These are phyloP conservation scores for Marchantia paleacea DNA, from an alignment of 225 moss, liverwort and hornwort species.

Conservation along the genomic window DNA sequence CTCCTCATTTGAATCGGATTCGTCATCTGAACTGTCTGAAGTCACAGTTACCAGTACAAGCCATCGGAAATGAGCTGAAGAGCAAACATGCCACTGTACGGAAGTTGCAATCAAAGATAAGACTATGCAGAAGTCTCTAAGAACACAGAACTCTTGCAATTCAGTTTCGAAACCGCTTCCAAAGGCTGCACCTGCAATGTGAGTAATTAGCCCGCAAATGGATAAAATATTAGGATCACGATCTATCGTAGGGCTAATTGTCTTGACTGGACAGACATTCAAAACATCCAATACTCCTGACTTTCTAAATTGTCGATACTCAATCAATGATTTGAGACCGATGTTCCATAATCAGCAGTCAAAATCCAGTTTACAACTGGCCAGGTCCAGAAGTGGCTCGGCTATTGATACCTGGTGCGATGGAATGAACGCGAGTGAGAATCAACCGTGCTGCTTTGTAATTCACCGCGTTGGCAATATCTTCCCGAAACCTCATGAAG, in stretches of 20 bases:
- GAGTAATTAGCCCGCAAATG: neutral
- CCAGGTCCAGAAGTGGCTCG: neutral
- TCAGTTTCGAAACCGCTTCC: too few relatives aligned
- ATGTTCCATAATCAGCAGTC: neutral
- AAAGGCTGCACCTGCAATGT: neutral
- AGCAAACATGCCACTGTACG: too few relatives aligned
- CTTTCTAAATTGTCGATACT: too few relatives aligned
- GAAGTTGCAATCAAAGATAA: too few relatives aligned
- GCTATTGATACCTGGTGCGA: neutral
- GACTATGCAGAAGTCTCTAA: too few relatives aligned
- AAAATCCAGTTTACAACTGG: neutral
- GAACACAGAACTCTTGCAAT: too few relatives aligned
- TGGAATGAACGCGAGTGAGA: neutral
- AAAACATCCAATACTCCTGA: too few relatives aligned
- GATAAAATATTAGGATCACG: neutral
- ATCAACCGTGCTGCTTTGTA: neutral
- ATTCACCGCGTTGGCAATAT: neutral
- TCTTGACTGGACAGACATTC: too few relatives aligned
- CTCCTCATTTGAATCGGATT: neutral
- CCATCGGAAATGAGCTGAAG: too few relatives aligned
- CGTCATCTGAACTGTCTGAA: neutral
- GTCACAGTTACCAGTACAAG: neutral
- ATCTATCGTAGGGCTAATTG: too few relatives aligned
- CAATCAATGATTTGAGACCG: too few relatives aligned
- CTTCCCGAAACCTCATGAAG: neutral